Conservation (phyloP, 106 monocot species). For the Acanthochlamys bracteata region DNA sequence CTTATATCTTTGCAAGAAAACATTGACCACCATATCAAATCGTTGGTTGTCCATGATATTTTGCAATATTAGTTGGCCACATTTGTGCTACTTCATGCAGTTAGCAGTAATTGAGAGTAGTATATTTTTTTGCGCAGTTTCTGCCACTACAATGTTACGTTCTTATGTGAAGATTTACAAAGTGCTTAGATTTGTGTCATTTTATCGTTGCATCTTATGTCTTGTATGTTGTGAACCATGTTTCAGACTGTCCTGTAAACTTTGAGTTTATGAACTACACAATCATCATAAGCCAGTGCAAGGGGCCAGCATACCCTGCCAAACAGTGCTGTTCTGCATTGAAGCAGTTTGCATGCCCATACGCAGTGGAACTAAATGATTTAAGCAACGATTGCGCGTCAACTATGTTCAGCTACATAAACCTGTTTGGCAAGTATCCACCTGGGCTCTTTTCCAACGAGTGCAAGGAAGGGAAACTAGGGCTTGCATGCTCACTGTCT, state of each 20-base stretch:
- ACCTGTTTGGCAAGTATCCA: slow-evolving; percentile 18
- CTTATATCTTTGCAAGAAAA: too few species aligned
- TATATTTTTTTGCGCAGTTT: too few species aligned
- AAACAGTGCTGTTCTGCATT: slow-evolving; percentile 23
- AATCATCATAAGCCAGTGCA: slow-evolving; percentile 36
- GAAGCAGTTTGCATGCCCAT: slow-evolving; percentile 33
- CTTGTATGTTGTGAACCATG: not conserved
- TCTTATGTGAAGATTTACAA: too few species aligned
- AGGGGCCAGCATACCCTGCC: slow-evolving; percentile 19
- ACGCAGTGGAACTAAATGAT: slow-evolving; percentile 13
- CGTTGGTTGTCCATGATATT: too few species aligned
- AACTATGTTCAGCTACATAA: slow-evolving; percentile 23
- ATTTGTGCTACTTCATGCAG: too few species aligned
- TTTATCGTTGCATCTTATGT: too few species aligned
- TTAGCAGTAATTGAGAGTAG: too few species aligned
- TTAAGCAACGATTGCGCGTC: slow-evolving; percentile 16
- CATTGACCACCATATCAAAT: too few species aligned
- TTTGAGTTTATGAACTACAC: slow-evolving; percentile 30
- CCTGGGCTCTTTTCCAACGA: slow-evolving; percentile 27
- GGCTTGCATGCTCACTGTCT: slow-evolving; percentile 5
- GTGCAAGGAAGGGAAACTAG: slow-evolving; percentile 21
- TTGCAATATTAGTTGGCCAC: too few species aligned
- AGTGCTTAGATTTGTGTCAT: too few species aligned
- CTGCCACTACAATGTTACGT: too few species aligned
- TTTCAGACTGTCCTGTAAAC: slow-evolving; percentile 22